Base-by-base conservation (phyloP, 2,329 filamentous ascomycete species). In the Pestalotiopsis sp. region DNA sequence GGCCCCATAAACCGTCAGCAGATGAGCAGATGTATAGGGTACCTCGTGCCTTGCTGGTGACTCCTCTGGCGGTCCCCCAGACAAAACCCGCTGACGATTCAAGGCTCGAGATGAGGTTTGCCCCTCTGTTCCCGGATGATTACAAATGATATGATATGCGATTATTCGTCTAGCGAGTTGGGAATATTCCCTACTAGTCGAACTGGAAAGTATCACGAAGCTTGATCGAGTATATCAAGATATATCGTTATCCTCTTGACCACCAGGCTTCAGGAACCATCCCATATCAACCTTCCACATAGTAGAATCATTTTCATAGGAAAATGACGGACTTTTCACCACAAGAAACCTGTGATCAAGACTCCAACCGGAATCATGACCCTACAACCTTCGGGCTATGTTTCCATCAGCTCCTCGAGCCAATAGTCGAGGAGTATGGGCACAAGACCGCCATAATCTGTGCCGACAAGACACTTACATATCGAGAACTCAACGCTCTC, bases 361-460 rank as follows among this genome's bases (percentile, higher is more conserved):
- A 69, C 7, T 71, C 68, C 41, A 69, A 69, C 41, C 58, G 61
- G 12, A 70, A 60, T 27, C 66, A 69, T 58, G 68, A 71, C 56
- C 25, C 52, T 23, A 59, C 63, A 31, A 69, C 63, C 36, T 41
- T 67, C 38, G 13, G 56, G n/a, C 20, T 66, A 27, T 70, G 65
- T 64, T 59, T 75, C 27, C 71, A 72, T 57, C 64, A 72, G 27
- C 71, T 75, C 59, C 52, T 75, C 58, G 68, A 75, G 63, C 59
- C 67, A 4, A 59, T 66, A 36, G 59, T 62, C 1, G 65, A 70
- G 23, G 68, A 66, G 11, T 68, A 71, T 67, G 52, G 23, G 40
- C 66, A 69, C 38, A 75, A 75, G 12, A 69, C 52, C 7, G 72
- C 73, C 66, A 11, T 75, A 20, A 70, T 73, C 41, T 73, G 70